A percentile compares a stretch with the other conserved stretches of the same genome.
Conservation (phyloP, 139 green algal species). For the Nannochloris sp. region DNA sequence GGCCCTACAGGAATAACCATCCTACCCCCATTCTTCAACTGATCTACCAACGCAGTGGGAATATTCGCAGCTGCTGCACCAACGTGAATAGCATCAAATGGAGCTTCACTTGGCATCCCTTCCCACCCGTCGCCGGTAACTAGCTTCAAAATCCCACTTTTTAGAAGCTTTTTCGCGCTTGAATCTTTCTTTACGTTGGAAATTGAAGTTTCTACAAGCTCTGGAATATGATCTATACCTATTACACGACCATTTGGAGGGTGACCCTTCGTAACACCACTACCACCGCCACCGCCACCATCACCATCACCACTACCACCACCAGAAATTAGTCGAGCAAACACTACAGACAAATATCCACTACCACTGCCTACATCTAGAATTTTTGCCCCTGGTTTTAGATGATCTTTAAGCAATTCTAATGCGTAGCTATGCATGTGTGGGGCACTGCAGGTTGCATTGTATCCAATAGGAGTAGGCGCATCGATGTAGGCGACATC, state of each 20-base stretch:
- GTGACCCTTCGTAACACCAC: neutral
- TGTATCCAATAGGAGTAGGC: constrained; percentile 19
- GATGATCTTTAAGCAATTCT: constrained; percentile 61
- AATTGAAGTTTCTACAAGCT: no score
- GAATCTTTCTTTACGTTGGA: constrained; percentile 27
- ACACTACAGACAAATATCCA: constrained; percentile 71
- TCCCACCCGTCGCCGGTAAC: constrained; percentile 8
- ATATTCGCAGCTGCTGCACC: constrained; percentile 75
- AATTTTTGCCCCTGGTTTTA: constrained; percentile 53
- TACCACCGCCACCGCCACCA: no score
- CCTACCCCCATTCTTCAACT: constrained; percentile 39
- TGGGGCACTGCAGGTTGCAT: constrained; percentile 80
- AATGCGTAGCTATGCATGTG: constrained; percentile 95
- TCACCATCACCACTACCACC: no score
- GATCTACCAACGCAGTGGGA: constrained; percentile 56
- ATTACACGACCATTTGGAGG: no score
- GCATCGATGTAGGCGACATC: constrained; percentile 23
- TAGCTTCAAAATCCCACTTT: constrained; percentile 20
- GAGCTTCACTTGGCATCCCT: constrained; percentile 24
- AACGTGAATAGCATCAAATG: constrained; percentile 92
- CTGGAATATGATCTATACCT: no score
- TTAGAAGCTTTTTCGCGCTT: constrained; percentile 1
- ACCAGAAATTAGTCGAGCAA: constrained; percentile 61
- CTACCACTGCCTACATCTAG: constrained; percentile 83
- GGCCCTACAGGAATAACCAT: constrained; percentile 38